A percentile compares a stretch with the other conserved stretches of the same genome.
Evolutionary conservation across 2,329 filamentous ascomycete genomes (phyloP).

Genomic region (Claviceps sp.): DNA sequence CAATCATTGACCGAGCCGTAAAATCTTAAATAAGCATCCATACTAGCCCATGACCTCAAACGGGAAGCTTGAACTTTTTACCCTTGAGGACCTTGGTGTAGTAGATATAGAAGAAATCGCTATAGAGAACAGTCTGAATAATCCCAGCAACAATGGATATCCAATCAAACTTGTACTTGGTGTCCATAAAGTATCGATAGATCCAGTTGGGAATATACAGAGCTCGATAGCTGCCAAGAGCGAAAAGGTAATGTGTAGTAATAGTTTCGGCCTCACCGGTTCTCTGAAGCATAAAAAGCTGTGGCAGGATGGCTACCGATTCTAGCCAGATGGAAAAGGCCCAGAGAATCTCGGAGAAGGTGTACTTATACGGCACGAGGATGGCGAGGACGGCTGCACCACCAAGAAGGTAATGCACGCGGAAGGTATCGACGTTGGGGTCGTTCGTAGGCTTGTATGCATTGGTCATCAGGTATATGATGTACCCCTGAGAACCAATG

Average conservation of each 20-base stretch:
- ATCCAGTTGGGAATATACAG: conserved; percentile 99
- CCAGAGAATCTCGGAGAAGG: conserved; percentile 77
- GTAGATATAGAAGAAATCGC: conserved; percentile 99
- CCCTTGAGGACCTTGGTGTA: conserved; percentile 91
- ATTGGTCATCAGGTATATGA: conserved; percentile 94
- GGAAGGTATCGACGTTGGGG: conserved; percentile 93
- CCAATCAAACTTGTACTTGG: conserved; percentile 59
- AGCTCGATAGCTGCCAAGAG: conserved; percentile 78
- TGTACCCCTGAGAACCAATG: conserved; percentile 80
- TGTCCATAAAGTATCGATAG: conserved; percentile 71
- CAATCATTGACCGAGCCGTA: background rate
- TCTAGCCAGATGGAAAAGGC: conserved; percentile 98
- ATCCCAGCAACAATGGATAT: conserved; percentile 83
- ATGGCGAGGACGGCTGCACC: conserved; percentile 68
- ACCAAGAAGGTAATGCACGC: conserved; percentile 83
- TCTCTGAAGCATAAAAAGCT: conserved; percentile 95
- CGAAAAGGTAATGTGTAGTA: conserved; percentile 94
- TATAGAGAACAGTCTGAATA: conserved; percentile 89
- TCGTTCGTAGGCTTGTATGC: conserved; percentile 97
- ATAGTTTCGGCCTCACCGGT: conserved; percentile 99
- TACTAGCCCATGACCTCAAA: conserved; percentile 33
- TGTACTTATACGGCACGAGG: conserved; percentile 77
- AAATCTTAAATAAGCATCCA: background rate
- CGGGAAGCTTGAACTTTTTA: conserved; percentile 76
- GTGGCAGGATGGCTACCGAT: conserved; percentile 87